A percentile compares a stretch with the other conserved stretches of the same genome.
Conservation (phyloP, 2,329 filamentous ascomycete genomes). For the Onygenales sp. region DNA sequence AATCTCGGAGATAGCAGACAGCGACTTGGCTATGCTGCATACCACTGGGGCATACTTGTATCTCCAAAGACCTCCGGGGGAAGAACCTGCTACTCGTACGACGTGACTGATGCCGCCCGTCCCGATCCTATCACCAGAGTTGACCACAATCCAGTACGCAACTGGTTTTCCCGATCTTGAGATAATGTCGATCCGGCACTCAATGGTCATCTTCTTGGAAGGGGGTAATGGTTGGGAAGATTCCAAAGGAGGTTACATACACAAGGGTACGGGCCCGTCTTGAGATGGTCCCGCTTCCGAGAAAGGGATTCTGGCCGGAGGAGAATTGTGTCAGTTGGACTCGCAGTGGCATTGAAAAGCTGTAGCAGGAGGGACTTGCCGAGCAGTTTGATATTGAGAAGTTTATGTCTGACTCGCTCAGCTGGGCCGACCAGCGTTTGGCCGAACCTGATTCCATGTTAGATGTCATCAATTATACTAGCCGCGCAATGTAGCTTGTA, state of each 20-base stretch:
- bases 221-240: neutral
- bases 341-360: neutral
- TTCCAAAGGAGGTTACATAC: neutral
- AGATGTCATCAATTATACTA: neutral
- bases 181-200: neutral
- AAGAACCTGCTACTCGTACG: neutral
- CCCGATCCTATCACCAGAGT: neutral
- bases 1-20: neutral
- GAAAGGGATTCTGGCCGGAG: neutral
- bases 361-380: neutral
- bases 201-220: neutral
- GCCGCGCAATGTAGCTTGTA: neutral
- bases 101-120: neutral
- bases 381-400: slow-evolving; percentile 5
- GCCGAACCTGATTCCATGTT: neutral
- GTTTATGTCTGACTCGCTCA: neutral
- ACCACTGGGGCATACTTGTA: neutral
- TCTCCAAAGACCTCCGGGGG: neutral
- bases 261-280: neutral
- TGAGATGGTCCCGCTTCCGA: slow-evolving; percentile 19
- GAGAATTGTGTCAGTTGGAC: slow-evolving; percentile 4
- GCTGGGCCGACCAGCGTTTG: neutral
- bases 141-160: neutral
- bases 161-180: neutral
- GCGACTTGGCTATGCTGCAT: neutral